Evolutionary conservation across 2,329 filamentous ascomycete genomes (phyloP), one percentile per base, ranked within the genome.

Genomic region (Ustilaginoidea virens): DNA sequence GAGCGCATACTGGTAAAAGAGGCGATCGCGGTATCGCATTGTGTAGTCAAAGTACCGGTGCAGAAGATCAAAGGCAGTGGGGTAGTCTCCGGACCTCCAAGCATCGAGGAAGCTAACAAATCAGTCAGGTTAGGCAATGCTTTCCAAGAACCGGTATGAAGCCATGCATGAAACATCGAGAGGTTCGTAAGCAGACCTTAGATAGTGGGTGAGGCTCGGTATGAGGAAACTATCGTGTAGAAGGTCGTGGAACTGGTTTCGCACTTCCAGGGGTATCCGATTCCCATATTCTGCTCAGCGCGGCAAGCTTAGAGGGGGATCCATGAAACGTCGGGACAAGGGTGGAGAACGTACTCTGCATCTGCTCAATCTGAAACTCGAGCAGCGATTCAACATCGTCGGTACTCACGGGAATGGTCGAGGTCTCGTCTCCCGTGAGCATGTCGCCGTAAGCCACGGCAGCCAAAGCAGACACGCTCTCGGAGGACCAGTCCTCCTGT

Each of bases 31-130:
- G 39, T 74, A 80, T 43, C 90, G 80, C 72, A 92, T 85, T 1
- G 86, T 90, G 52, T 93, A 94, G 51, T 98, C 90, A 44, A 94
- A 98, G 51, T 94, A 98, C 29, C 83, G 76, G 50, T 96, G 86
- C 13, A 98, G 63, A 39, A 77, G 77, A 44, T 98, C 87, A 47
- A 94, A 90, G 0, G 90, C 80, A 1, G 80, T 82, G 9, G 80
- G 74, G 44, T 87, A 92, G 51, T 96, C 85, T 4, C 87, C 87
- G 4, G 83, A 75, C 48, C 79, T 72, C 87, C 86, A 96, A 1
- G 85, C 73, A 49, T 98, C 86, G 10, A 94, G 73, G 46, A 92
- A 96, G 40, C 77, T 82, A 40, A 17, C 13, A 10, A 10, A 23
- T 10, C 22, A 49, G 37, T 21, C 9, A 10, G 12, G 7, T 29